Conservation (phyloP, 148 eudicot species). For the Polygonum aviculare region DNA sequence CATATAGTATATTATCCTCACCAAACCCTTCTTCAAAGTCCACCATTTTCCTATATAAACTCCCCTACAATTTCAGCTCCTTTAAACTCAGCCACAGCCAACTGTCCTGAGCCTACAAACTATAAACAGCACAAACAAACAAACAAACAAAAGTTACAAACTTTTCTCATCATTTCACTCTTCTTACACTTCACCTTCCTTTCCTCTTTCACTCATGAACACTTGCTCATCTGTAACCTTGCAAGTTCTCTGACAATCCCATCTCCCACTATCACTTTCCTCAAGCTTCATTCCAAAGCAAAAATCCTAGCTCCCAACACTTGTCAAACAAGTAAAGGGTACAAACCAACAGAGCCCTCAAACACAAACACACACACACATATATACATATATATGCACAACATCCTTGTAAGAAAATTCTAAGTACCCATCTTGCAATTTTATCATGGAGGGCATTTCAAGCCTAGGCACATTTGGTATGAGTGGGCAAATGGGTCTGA, state of each 20-base stretch:
- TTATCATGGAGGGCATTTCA: neutral
- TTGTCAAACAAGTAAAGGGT: slow-evolving; percentile 1
- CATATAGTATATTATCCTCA: neutral
- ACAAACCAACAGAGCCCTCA: neutral
- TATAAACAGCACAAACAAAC: neutral
- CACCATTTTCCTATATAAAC: neutral
- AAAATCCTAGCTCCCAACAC: neutral
- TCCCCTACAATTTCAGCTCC: neutral
- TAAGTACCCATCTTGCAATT: neutral
- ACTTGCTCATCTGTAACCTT: neutral
- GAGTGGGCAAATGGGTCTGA: slow-evolving; percentile 16
- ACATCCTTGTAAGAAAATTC: neutral
- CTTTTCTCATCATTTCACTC: neutral
- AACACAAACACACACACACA: neutral
- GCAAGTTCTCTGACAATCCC: neutral
- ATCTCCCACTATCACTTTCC: neutral
- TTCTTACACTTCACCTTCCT: neutral
- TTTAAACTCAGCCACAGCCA: neutral
- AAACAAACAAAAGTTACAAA: neutral
- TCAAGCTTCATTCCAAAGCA: neutral
- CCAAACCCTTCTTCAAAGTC: neutral
- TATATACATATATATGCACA: neutral
- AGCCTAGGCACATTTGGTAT: neutral
- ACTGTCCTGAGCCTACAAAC: neutral
- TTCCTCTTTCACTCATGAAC: neutral